Conservation (phyloP, 371 early-diverging fungal genomes). For the Nematocida sp. region DNA sequence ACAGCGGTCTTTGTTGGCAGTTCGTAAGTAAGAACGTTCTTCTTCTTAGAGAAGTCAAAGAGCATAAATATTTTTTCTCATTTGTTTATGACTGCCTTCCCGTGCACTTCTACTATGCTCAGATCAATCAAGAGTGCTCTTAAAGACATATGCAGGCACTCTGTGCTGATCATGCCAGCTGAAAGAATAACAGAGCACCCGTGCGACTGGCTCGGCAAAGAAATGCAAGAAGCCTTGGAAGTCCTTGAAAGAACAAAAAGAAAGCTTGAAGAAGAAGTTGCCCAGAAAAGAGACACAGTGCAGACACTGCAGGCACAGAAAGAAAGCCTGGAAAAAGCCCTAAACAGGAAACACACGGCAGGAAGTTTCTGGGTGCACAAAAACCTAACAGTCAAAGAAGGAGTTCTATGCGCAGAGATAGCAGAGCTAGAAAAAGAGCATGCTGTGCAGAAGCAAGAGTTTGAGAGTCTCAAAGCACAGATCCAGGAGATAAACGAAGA, state of each 20-base stretch:
- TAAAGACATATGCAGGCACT: background rate
- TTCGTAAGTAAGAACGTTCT: conserved; percentile 4
- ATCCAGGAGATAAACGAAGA: conserved; percentile 39
- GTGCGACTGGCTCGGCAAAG: conserved; percentile 14
- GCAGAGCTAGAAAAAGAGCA: conserved; percentile 7
- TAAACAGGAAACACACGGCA: background rate
- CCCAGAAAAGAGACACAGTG: conserved; percentile 3
- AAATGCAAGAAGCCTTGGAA: conserved; percentile 7
- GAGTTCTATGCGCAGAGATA: background rate
- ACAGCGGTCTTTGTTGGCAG: background rate
- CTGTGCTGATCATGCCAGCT: conserved; percentile 19
- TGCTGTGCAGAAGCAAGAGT: conserved; percentile 16
- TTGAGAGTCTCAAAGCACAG: conserved; percentile 6
- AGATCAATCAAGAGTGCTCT: conserved; percentile 31
- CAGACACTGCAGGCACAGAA: background rate
- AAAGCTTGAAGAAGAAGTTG: conserved; percentile 15
- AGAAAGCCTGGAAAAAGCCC: background rate
- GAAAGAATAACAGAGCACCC: conserved; percentile 24
- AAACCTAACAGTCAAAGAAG: background rate
- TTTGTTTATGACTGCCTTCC: conserved; percentile 12
- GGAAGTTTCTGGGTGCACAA: background rate
- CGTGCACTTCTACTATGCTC: too few species aligned
- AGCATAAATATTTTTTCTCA: conserved; percentile 33
- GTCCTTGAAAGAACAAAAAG: conserved; percentile 16
- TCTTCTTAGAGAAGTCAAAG: conserved; percentile 36